These are phyloP conservation scores for Botrytis byssoidea DNA, from an alignment of 2,329 filamentous ascomycete genomes.

Conservation along the genomic window DNA sequence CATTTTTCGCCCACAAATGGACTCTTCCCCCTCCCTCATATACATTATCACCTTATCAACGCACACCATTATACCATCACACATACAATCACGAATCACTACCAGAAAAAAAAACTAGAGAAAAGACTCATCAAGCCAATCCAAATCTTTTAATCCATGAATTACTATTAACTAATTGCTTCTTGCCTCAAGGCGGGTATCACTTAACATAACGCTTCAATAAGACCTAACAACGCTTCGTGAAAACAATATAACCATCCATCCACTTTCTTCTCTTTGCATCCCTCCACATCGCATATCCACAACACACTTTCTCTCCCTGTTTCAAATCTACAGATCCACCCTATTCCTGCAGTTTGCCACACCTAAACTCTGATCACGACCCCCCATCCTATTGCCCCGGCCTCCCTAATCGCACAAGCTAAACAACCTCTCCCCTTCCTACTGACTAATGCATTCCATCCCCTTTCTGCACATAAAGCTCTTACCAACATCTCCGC, in stretches of 20 bases:
- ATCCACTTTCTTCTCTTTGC: neutral
- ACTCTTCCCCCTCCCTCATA: neutral
- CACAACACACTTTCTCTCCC: neutral
- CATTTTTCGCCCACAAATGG: neutral
- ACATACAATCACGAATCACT: neutral
- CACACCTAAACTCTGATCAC: conserved; percentile 27
- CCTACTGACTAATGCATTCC: conserved; percentile 70
- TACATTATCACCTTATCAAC: too few relatives aligned
- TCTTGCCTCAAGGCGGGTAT: conserved; percentile 17
- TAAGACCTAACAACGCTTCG: neutral
- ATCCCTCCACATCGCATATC: neutral
- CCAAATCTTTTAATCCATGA: neutral
- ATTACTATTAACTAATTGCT: conserved; percentile 16
- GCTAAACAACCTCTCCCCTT: conserved; percentile 66
- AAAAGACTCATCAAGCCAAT: neutral
- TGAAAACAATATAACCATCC: neutral
- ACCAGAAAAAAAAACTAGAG: neutral
- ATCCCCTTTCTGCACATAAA: conserved; percentile 70
- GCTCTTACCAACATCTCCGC: conserved; percentile 70
- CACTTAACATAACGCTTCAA: conserved; percentile 13
- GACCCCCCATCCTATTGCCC: conserved; percentile 59
- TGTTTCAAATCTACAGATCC: neutral
- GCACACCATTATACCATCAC: neutral
- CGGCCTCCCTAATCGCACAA: conserved; percentile 73
- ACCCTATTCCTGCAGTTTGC: neutral